phyloP scores from a whole-genome alignment of 805 yeast species.

The Metschnikowia bowlesiae region DNA sequence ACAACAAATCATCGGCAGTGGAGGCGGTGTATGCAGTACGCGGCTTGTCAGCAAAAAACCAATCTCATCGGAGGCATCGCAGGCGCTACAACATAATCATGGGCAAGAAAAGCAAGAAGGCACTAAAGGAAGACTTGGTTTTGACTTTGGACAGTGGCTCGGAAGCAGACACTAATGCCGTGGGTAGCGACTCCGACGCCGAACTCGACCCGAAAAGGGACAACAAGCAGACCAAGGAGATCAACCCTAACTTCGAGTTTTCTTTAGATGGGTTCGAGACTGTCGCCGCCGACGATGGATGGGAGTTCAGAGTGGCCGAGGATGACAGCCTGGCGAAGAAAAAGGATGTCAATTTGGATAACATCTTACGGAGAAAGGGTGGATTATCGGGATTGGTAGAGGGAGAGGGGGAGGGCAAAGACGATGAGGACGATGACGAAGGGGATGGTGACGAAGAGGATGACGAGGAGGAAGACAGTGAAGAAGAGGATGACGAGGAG shows the following conservation, averaged over 20 bases:
- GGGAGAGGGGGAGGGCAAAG: constrained; percentile 1
- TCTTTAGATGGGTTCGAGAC: constrained; percentile 56
- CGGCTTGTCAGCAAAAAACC: constrained; percentile 1
- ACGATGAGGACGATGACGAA: constrained; percentile 8
- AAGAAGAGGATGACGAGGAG: constrained; percentile 14
- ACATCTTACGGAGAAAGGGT: constrained; percentile 82
- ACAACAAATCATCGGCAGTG: neutral
- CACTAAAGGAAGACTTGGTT: constrained; percentile 48
- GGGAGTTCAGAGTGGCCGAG: constrained; percentile 69
- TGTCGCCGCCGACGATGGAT: constrained; percentile 57
- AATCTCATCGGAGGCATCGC: constrained; percentile 1
- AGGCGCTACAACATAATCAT: constrained; percentile 3
- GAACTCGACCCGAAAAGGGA: constrained; percentile 21
- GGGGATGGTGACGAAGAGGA: constrained; percentile 16
- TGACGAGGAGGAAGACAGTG: constrained; percentile 35
- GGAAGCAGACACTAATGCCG: constrained; percentile 35
- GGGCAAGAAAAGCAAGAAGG: constrained; percentile 14
- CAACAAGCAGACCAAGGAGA: constrained; percentile 30
- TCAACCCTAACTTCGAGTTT: constrained; percentile 74
- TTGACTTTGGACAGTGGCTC: constrained; percentile 78
- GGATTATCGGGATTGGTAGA: constrained; percentile 52
- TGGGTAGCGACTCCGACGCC: constrained; percentile 19
- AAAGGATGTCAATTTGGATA: constrained; percentile 80
- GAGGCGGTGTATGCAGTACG: neutral
- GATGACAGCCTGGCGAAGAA: constrained; percentile 19